phyloP scores from a whole-genome alignment of 805 yeast species.

The Candida sanyiensis region DNA sequence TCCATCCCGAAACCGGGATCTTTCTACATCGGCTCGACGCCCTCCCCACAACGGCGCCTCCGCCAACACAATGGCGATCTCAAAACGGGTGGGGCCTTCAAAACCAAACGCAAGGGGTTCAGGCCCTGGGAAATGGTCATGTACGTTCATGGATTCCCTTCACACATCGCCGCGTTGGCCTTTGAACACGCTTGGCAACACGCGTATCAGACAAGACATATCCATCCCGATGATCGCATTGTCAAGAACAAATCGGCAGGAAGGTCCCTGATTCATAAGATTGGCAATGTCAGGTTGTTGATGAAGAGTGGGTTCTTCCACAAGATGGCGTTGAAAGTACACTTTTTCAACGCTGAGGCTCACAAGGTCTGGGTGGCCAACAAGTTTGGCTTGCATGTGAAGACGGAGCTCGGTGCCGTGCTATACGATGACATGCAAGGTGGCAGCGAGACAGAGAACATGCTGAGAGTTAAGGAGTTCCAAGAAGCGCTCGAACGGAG shows the following conservation, averaged over 20 bases:
- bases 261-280: conserved; percentile 37
- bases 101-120: conserved; percentile 49
- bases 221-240: conserved; percentile 35
- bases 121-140: conserved; percentile 73
- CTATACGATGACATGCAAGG: not conserved
- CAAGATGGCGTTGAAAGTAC: conserved; percentile 40
- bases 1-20: conserved; percentile 52
- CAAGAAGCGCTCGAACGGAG: conserved; percentile 16
- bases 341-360: conserved; percentile 35
- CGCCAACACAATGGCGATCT: conserved; percentile 77
- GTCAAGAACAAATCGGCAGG: conserved; percentile 34
- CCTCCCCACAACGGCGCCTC: conserved; percentile 59
- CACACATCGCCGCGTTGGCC: conserved; percentile 58
- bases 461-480: conserved; percentile 24
- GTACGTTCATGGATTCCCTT: conserved; percentile 67
- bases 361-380: conserved; percentile 21
- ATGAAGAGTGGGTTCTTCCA: conserved; percentile 39
- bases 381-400: conserved; percentile 14
- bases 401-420: conserved; percentile 7
- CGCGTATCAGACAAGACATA: conserved; percentile 57
- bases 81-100: conserved; percentile 69
- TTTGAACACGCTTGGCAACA: conserved; percentile 89
- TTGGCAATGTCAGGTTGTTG: conserved; percentile 44
- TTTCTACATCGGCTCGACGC: conserved; percentile 78
- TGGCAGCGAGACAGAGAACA: conserved; percentile 17